These are phyloP conservation scores for Lepiota venenata DNA, from an alignment of 768 basidiomycete species.

Conservation along the genomic window DNA sequence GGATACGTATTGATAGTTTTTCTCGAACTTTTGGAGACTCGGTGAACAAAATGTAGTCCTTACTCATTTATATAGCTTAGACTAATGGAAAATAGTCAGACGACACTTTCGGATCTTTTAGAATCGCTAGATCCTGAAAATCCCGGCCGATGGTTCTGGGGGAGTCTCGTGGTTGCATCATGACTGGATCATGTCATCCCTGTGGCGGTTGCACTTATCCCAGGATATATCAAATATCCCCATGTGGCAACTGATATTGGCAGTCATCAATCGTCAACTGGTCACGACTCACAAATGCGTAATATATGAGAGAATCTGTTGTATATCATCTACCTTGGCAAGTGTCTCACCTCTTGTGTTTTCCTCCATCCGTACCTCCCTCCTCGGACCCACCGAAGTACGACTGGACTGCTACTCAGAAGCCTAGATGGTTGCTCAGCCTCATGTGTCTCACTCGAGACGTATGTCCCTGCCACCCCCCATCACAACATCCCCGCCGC, in stretches of 20 bases:
- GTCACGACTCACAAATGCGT: neutral
- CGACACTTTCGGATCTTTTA: neutral
- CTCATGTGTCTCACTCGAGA: neutral
- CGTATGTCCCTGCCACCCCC: slow-evolving; percentile 3
- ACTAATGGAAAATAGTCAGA: neutral
- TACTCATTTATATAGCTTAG: neutral
- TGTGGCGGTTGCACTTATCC: neutral
- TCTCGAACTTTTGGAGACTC: too few relatives aligned
- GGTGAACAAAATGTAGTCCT: too few relatives aligned
- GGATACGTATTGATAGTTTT: neutral
- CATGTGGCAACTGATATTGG: slow-evolving; percentile 1
- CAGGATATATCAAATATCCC: slow-evolving; percentile 3
- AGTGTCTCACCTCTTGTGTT: neutral
- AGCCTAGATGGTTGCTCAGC: neutral
- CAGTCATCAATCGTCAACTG: neutral
- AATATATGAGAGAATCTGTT: slow-evolving; percentile 2
- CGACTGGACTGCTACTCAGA: neutral
- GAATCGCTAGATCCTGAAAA: neutral
- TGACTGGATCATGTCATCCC: neutral
- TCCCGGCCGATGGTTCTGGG: neutral
- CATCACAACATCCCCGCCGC: slow-evolving; percentile 3
- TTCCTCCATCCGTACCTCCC: neutral
- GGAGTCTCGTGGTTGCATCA: neutral
- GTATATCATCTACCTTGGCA: neutral
- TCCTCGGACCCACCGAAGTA: neutral